These are phyloP conservation scores for Lactarius hengduanensis DNA, from an alignment of 768 basidiomycete genomes.

Conservation along the genomic window DNA sequence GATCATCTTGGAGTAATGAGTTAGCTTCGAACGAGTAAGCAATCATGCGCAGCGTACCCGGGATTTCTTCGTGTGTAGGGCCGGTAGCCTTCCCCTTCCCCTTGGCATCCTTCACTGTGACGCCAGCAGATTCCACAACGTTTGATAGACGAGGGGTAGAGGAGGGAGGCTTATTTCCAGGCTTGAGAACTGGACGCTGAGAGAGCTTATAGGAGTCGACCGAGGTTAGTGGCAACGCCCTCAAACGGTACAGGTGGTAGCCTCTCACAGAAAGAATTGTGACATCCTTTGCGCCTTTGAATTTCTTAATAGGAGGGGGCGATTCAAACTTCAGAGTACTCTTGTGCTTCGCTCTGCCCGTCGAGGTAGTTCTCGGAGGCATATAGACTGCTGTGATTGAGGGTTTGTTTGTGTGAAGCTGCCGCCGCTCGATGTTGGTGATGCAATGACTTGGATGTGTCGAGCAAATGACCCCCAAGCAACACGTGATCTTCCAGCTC, in stretches of 20 bases:
- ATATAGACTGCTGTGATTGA: conserved; percentile 5
- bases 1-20: conserved; percentile 16
- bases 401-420: not conserved
- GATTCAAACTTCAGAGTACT: conserved; percentile 26
- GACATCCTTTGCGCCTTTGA: conserved; percentile 16
- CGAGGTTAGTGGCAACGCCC: conserved; percentile 12
- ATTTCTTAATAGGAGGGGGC: conserved; percentile 23
- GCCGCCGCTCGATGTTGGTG: not conserved
- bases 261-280: conserved; percentile 17
- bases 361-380: conserved; percentile 10
- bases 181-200: conserved; percentile 3
- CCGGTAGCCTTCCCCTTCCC: conserved; percentile 32
- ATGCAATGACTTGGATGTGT: not conserved
- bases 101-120: conserved; percentile 24
- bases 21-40: not conserved
- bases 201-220: conserved; percentile 15
- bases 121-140: not conserved
- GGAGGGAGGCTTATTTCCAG: conserved; percentile 6
- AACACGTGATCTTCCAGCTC: conserved; percentile 8
- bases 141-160: not conserved
- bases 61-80: not conserved
- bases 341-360: conserved; percentile 17
- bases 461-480: not conserved
- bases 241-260: not conserved
- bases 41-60: conserved; percentile 5